Conservation (phyloP, 768 basidiomycete species). For the Mycena rebaudengoi region DNA sequence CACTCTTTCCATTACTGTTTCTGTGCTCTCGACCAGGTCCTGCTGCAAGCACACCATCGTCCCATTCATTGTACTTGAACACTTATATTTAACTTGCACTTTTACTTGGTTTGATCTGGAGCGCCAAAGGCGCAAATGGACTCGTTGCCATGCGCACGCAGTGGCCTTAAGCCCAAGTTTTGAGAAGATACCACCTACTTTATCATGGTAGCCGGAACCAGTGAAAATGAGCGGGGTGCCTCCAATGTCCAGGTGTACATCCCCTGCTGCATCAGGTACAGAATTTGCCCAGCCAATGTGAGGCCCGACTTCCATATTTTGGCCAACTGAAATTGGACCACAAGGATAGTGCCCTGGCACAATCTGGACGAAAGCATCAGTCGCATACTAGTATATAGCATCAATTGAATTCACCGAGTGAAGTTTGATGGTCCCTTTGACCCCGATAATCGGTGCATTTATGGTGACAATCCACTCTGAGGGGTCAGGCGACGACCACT, state of each 20-base stretch:
- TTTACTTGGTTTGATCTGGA: too few species aligned
- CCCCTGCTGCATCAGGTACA: slow-evolving; percentile 23
- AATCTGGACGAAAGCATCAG: not conserved
- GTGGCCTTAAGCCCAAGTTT: too few species aligned
- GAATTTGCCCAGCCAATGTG: slow-evolving; percentile 30
- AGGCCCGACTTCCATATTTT: slow-evolving; percentile 17
- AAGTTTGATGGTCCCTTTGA: slow-evolving; percentile 19
- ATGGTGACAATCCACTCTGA: slow-evolving; percentile 12
- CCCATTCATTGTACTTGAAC: too few species aligned
- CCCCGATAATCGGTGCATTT: slow-evolving; percentile 18
- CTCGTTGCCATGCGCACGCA: too few species aligned
- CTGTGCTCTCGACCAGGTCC: too few species aligned
- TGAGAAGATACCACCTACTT: too few species aligned
- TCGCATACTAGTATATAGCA: too few species aligned
- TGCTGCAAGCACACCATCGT: too few species aligned
- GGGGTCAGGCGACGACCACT: slow-evolving; percentile 2
- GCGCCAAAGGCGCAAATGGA: too few species aligned
- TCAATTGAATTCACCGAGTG: not conserved
- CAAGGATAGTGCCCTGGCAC: slow-evolving; percentile 26
- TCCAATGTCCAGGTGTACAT: slow-evolving; percentile 17
- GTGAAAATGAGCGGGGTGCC: slow-evolving; percentile 13
- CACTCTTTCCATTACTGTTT: too few species aligned
- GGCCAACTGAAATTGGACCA: slow-evolving; percentile 1
- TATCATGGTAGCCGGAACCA: slow-evolving; percentile 23
- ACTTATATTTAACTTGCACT: too few species aligned